Evolutionary conservation across 495 filamentous ascomycete species (phyloP).

Genomic region (Aspergillus bertholletiae): DNA sequence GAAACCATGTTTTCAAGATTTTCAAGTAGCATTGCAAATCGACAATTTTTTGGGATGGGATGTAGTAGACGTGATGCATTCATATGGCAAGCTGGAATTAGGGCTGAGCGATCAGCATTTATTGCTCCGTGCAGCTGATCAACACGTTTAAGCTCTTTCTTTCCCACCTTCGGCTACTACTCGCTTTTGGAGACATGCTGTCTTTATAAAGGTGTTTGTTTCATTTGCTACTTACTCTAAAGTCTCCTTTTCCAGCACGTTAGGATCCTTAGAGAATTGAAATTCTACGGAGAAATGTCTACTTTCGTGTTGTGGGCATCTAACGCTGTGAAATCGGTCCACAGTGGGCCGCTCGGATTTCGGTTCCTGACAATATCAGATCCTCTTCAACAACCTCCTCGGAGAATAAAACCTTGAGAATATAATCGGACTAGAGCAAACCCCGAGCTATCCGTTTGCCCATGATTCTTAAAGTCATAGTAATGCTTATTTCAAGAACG

Average conservation of each 20-base stretch:
- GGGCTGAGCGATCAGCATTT: not conserved
- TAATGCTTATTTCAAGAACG: no score
- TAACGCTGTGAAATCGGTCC: not conserved
- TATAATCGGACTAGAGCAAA: not conserved
- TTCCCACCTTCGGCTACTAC: no score
- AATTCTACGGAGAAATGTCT: not conserved
- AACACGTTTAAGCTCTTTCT: not conserved
- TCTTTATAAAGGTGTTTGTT: not conserved
- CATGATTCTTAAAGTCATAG: no score
- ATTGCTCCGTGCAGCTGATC: not conserved
- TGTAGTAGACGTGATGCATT: not conserved
- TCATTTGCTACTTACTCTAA: not conserved
- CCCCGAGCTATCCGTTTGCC: not conserved
- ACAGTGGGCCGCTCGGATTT: not conserved
- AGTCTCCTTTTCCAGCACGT: not conserved
- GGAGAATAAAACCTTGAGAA: not conserved
- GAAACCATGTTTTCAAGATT: not conserved
- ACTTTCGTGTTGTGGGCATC: not conserved
- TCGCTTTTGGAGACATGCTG: no score
- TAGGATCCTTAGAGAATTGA: not conserved
- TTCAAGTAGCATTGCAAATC: no score
- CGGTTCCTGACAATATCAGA: not conserved
- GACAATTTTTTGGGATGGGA: not conserved
- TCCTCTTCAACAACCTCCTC: not conserved
- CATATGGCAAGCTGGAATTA: not conserved